A percentile compares a stretch with the other conserved stretches of the same genome.
Conservation (phyloP, 1,284 basidiomycete species). For the Trametes sp. region DNA sequence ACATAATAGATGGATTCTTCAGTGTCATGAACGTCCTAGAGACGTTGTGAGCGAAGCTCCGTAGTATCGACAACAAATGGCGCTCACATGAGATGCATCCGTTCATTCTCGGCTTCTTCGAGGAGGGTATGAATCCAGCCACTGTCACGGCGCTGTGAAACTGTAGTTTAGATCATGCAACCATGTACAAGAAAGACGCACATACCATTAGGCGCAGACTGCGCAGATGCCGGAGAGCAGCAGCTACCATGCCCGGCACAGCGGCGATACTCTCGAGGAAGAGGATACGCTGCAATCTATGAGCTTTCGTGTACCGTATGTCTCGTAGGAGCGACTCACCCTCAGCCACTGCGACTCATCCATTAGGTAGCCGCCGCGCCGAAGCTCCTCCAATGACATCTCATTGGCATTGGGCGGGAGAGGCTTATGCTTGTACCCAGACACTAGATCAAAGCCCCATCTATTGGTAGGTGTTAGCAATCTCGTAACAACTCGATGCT, state of each 20-base stretch:
- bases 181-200: slow-evolving; percentile 5
- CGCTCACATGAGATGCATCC: slow-evolving; percentile 88
- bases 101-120: slow-evolving; percentile 95
- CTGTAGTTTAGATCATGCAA: slow-evolving; percentile 7
- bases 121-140: slow-evolving; percentile 89
- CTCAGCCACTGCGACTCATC: slow-evolving; percentile 81
- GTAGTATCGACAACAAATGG: background rate
- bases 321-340: slow-evolving; percentile 46
- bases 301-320: background rate
- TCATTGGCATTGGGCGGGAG: slow-evolving; percentile 63
- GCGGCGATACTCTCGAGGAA: slow-evolving; percentile 93
- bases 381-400: slow-evolving; percentile 75
- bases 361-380: slow-evolving; percentile 77
- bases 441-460: slow-evolving; percentile 77
- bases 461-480: slow-evolving; percentile 43
- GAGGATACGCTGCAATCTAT: slow-evolving; percentile 68
- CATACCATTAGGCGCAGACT: slow-evolving; percentile 85
- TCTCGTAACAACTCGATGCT: too few relatives aligned
- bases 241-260: slow-evolving; percentile 94
- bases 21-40: slow-evolving; percentile 89
- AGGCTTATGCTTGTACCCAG: slow-evolving; percentile 80
- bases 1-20: slow-evolving; percentile 78
- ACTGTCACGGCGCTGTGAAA: slow-evolving; percentile 78
- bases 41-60: slow-evolving; percentile 25
- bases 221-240: slow-evolving; percentile 83